Evolutionary conservation across 2,329 filamentous ascomycete species (phyloP), one percentile per base, ranked within the genome.

Genomic region (Didymella keratinophila): DNA sequence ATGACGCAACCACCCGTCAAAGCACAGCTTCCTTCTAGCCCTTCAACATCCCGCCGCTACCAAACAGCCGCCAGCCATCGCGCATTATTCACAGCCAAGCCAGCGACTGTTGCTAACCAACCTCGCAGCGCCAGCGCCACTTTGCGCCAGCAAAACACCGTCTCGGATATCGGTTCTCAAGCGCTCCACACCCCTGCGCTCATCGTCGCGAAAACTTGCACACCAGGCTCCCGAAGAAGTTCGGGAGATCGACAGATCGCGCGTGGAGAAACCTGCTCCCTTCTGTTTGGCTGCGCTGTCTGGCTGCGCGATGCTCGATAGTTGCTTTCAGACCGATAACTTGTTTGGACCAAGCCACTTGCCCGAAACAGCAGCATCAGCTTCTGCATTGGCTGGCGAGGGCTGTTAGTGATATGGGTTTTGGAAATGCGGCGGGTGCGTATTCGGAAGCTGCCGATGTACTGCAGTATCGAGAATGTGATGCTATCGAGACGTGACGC

Each of bases 231-330:
- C 58, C 60, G 49, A 65, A 46, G 41, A 37, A 47, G 45, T 39
- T 65, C 62, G 62, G 62, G 62, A 63, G 54, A 65, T 65, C 55
- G 60, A 63, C 54, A 32, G n/a, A 54, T 60, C 50, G 46, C 21
- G 23, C 30, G 16, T 48, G 58, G 50, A 52, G 50, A 52, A 34
- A 37, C 37, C 12, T 42, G 12, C 39, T 23, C 4, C 21, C 21
- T 27, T 4, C n/a, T 28, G 28, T 30, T 30, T 44, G 36, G 36
- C 36, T 39, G 36, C 36, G 36, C 36, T 4, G 9, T 3, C 7
- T 20, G n/a, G 36, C n/a, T 20, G 36, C 36, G n/a, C 18, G 9
- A 25, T n/a, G 37, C 7, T 41, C 37, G 18, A 55, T 36, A 55
- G 36, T 48, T 43, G 3, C 47, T 20, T 39, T 39, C 18, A 20